These are phyloP conservation scores for Ceratocystis alfenasii DNA, from an alignment of 2,329 filamentous ascomycete genomes.

Conservation along the genomic window DNA sequence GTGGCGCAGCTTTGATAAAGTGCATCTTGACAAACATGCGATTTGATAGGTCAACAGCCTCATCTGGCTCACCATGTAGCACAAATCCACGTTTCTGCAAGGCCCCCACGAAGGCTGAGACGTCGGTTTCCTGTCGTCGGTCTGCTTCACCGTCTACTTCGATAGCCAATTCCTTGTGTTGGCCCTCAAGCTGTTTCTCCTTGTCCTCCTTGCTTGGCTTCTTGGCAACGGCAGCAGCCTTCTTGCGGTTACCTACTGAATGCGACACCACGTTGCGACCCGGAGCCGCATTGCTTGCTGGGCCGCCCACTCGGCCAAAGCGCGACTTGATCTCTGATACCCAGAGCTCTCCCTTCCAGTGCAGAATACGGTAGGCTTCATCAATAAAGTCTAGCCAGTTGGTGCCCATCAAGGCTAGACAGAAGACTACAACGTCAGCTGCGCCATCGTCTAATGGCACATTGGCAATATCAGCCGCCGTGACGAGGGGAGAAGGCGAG, in stretches of 20 bases:
- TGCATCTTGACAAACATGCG: slow-evolving; percentile 98
- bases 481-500: slow-evolving; percentile 62
- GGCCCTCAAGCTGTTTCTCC: slow-evolving; percentile 36
- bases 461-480: slow-evolving; percentile 75
- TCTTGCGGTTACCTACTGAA: slow-evolving; percentile 59
- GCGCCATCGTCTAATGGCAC: slow-evolving; percentile 63
- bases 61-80: slow-evolving; percentile 50
- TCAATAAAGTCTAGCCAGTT: slow-evolving; percentile 97
- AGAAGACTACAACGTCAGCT: slow-evolving; percentile 85
- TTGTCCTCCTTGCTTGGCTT: slow-evolving; percentile 32
- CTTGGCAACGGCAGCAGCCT: slow-evolving; percentile 35
- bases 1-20: slow-evolving; percentile 72
- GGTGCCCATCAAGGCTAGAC: slow-evolving; percentile 93
- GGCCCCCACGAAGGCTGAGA: slow-evolving; percentile 75
- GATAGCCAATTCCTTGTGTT: slow-evolving; percentile 49
- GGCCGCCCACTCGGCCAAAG: slow-evolving; percentile 44
- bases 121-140: slow-evolving; percentile 63
- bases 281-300: slow-evolving; percentile 25
- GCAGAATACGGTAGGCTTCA: slow-evolving; percentile 82
- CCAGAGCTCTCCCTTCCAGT: slow-evolving; percentile 94
- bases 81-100: slow-evolving; percentile 71
- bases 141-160: slow-evolving; percentile 58
- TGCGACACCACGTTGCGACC: slow-evolving; percentile 43
- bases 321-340: slow-evolving; percentile 92
- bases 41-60: slow-evolving; percentile 68